phyloP scores from a whole-genome alignment of 805 yeast genomes.

The Metschnikowia vanudenii region DNA sequence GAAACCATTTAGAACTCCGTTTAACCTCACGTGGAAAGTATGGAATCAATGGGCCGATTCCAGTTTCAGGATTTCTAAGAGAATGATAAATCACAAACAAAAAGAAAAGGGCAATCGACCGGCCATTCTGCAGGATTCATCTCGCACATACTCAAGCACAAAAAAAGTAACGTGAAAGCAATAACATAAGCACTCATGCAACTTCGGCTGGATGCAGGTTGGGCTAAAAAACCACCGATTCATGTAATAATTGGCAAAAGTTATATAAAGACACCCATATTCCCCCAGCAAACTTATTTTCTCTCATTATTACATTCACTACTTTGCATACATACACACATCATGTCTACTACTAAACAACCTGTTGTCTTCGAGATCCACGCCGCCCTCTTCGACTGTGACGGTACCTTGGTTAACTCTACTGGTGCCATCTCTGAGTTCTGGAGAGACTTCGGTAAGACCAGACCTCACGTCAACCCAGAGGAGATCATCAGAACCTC shows the following conservation, averaged over 20 bases:
- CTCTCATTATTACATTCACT: conserved; percentile 3
- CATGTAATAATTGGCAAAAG: conserved; percentile 6
- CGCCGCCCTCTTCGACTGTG: conserved; percentile 73
- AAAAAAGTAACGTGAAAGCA: conserved; percentile 6
- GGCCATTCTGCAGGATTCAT: conserved; percentile 8
- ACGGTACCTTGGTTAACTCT: conserved; percentile 83
- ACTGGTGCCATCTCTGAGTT: conserved; percentile 79
- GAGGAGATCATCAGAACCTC: conserved; percentile 69
- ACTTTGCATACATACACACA: conserved; percentile 2
- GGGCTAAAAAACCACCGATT: conserved; percentile 1
- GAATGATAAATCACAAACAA: conserved; percentile 3
- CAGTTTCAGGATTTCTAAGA: conserved; percentile 5
- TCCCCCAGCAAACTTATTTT: neutral
- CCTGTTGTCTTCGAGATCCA: conserved; percentile 44
- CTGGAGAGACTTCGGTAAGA: conserved; percentile 72
- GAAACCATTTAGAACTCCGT: too few species aligned
- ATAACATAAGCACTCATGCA: conserved; percentile 1
- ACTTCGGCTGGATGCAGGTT: conserved; percentile 2
- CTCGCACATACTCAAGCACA: too few species aligned
- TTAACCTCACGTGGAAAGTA: too few species aligned
- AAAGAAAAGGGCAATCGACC: conserved; percentile 6
- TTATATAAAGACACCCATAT: conserved; percentile 4
- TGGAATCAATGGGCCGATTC: neutral
- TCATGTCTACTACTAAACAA: conserved; percentile 29
- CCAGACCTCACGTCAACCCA: conserved; percentile 66